Evolutionary conservation across 139 green algal genomes (phyloP).

Genomic region (Tetraselmis striata): DNA sequence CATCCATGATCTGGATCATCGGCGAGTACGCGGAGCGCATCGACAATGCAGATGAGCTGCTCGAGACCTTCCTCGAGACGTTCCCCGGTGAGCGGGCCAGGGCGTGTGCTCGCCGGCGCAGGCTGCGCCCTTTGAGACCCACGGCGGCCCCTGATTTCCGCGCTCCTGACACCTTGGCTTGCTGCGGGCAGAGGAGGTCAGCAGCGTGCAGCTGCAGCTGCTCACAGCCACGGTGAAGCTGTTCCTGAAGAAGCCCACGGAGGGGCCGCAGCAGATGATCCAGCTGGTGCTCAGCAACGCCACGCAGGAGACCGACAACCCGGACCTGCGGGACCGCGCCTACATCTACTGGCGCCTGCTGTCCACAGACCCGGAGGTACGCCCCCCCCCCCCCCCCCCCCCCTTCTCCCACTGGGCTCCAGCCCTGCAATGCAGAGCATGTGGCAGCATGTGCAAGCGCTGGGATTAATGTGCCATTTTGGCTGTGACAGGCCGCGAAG

Average conservation of each 20-base stretch:
- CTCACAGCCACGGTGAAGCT: constrained; percentile 97
- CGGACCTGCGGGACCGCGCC: constrained; percentile 92
- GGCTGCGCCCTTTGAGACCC: too few relatives aligned
- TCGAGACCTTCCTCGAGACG: constrained; percentile 92
- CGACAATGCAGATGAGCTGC: constrained; percentile 96
- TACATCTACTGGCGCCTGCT: constrained; percentile 99
- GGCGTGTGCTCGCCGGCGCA: too few relatives aligned
- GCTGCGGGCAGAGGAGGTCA: background rate
- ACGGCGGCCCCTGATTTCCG: too few relatives aligned
- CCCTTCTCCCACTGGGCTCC: too few relatives aligned
- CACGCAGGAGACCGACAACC: constrained; percentile 94
- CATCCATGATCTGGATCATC: constrained; percentile 94
- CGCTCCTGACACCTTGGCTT: too few relatives aligned
- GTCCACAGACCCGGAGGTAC: constrained; percentile 84
- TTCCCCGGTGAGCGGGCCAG: constrained; percentile 88
- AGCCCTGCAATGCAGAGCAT: too few relatives aligned
- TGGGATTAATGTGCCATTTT: too few relatives aligned
- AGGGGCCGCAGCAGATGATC: constrained; percentile 89
- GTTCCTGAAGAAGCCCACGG: constrained; percentile 91
- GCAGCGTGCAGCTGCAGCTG: constrained; percentile 91
- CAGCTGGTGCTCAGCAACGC: constrained; percentile 80
- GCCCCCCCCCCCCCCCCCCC: background rate
- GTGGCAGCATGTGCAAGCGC: too few relatives aligned
- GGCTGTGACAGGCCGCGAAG: constrained; percentile 75
- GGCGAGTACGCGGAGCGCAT: constrained; percentile 99